Conservation (phyloP, 1,139 yeast genomes). For the Maudiozyma humilis region DNA sequence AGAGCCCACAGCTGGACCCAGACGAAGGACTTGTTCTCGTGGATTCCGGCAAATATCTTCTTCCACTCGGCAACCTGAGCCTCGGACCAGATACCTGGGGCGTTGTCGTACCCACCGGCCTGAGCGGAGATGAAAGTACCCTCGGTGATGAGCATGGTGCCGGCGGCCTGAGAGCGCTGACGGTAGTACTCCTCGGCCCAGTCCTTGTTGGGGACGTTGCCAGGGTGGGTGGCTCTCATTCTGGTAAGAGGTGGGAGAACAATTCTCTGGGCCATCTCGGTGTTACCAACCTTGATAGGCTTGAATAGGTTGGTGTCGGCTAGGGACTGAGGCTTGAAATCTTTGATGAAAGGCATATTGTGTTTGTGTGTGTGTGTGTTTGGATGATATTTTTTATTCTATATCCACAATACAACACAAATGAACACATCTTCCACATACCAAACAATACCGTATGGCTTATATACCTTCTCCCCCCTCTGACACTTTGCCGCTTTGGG, state of each 20-base stretch:
- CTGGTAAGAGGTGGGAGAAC: conserved; percentile 46
- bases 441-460: too few relatives aligned
- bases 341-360: too few relatives aligned
- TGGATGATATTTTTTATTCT: not conserved
- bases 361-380: not conserved
- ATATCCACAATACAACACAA: not conserved
- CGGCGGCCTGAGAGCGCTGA: conserved; percentile 30
- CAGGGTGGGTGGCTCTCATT: conserved; percentile 33
- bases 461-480: not conserved
- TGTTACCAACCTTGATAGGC: too few relatives aligned
- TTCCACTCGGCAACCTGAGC: too few relatives aligned
- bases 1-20: too few relatives aligned
- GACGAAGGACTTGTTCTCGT: too few relatives aligned
- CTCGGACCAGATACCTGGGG: too few relatives aligned
- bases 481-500: not conserved
- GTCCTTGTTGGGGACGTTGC: conserved; percentile 19
- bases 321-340: too few relatives aligned
- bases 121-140: too few relatives aligned
- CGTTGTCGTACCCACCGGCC: too few relatives aligned
- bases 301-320: too few relatives aligned
- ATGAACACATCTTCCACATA: not conserved
- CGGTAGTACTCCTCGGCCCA: conserved; percentile 28
- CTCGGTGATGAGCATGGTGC: conserved; percentile 19
- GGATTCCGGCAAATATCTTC: too few relatives aligned
- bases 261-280: conserved; percentile 34